Base-by-base conservation (phyloP, 192 early-diverging fungal genomes). In the Backusella parvicylindrica region DNA sequence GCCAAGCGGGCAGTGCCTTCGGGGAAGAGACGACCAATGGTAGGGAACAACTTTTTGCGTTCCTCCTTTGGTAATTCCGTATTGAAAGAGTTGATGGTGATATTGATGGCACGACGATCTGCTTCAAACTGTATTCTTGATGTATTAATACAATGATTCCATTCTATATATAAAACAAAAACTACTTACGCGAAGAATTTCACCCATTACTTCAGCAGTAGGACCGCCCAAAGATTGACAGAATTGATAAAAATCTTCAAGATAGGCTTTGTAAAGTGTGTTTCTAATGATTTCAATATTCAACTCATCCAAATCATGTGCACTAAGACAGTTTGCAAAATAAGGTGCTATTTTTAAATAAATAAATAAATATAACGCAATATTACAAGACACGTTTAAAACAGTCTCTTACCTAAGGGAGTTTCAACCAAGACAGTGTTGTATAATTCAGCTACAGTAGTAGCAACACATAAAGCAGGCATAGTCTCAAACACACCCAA, bases 251-350 rank as follows among this genome's bases (percentile, higher is more conserved):
- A 99, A 99, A 83, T 99, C 98, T 84, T 99, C 97, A 75, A 99
- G 81, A 73, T 99, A 99, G 15, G 97, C 96, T 83, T 98, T 98
- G 88, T 99, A 96, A 41, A 99, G 89, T 2, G 96, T 99, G 87
- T 99, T 99, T 75, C 98, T 91, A 80, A 99, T 99, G 70, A 99
- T 99, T 80, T 99, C 98, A 87, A 99, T 99, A 84, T 99, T 99
- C 81, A 99, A 89, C 86, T 99, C 98, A 80, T 99, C 96, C 72
- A 99, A 84, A 82, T 99, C 98, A 76, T 98, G 93, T 40, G 97
- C 97, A 15, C 93, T 95, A 31, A 99, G 84, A 73, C 96, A 99
- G 80, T 99, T 95, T 75, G 93, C 91, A 83, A 99, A 99, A 79
- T 99, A 99, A 66, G 95, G 94, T 0, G 97, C 98, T 92, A 79